Percentiles rank a stretch among this genome's conserved stretches.
These are phyloP conservation scores for Aspergillus fijiensis DNA, from an alignment of 2,329 filamentous ascomycete genomes.

Conservation along the genomic window DNA sequence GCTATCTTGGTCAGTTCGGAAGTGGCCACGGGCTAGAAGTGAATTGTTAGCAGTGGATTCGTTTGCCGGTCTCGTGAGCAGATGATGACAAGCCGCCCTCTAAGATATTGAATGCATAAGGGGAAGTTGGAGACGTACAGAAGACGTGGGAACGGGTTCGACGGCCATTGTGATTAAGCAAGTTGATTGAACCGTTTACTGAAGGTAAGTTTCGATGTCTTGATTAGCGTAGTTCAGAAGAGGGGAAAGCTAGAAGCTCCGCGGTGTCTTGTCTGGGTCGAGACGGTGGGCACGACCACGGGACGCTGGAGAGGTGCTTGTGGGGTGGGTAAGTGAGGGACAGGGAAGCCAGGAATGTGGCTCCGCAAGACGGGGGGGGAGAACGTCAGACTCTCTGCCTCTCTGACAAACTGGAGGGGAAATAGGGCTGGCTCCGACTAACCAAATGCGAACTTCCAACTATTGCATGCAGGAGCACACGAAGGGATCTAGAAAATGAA, in stretches of 20 bases:
- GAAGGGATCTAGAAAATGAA: not conserved
- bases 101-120: not conserved
- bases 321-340: slow-evolving; percentile 7
- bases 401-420: not conserved
- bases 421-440: not conserved
- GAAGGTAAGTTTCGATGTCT: not conserved
- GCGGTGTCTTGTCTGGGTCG: slow-evolving; percentile 16
- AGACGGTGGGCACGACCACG: slow-evolving; percentile 19
- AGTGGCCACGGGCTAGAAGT: slow-evolving; percentile 67
- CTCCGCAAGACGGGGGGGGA: not conserved
- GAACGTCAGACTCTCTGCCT: too few relatives aligned
- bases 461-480: slow-evolving; percentile 8
- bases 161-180: slow-evolving; percentile 32
- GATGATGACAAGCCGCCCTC: slow-evolving; percentile 7
- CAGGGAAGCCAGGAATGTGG: slow-evolving; percentile 9
- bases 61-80: not conserved
- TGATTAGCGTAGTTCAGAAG: slow-evolving; percentile 17
- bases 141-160: slow-evolving; percentile 27
- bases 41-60: slow-evolving; percentile 2
- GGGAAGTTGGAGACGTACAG: slow-evolving; percentile 23
- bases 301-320: slow-evolving; percentile 15
- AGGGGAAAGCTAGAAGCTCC: slow-evolving; percentile 7
- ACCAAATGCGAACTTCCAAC: not conserved
- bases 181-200: not conserved
- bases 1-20: slow-evolving; percentile 82